These are phyloP conservation scores for Leccinum broughii DNA, from an alignment of 768 basidiomycete genomes.

Conservation along the genomic window DNA sequence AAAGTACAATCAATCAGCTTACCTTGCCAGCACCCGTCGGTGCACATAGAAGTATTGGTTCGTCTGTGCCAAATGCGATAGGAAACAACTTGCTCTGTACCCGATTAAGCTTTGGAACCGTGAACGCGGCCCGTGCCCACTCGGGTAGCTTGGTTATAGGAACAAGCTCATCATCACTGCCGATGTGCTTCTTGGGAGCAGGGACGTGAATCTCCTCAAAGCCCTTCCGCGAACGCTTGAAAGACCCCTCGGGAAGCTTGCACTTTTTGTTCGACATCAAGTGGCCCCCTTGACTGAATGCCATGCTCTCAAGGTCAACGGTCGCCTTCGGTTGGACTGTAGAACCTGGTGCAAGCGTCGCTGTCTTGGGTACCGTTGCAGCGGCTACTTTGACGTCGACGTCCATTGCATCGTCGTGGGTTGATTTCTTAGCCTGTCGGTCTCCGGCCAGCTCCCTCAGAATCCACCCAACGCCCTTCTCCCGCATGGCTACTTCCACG, in stretches of 20 bases:
- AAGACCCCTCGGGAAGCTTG: conserved; percentile 95
- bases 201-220: conserved; percentile 99
- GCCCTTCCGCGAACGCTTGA: conserved; percentile 95
- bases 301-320: conserved; percentile 90
- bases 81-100: conserved; percentile 89
- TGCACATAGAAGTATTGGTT: conserved; percentile 93
- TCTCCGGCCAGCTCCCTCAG: conserved; percentile 85
- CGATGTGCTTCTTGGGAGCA: conserved; percentile 77
- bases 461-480: conserved; percentile 97
- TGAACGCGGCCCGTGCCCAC: conserved; percentile 90
- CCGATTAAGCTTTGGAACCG: conserved; percentile 57
- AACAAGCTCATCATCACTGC: conserved; percentile 66
- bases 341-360: conserved; percentile 84
- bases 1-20: conserved; percentile 20
- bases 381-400: conserved; percentile 60
- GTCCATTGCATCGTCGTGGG: conserved; percentile 67
- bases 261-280: conserved; percentile 99
- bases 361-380: conserved; percentile 68
- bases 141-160: conserved; percentile 70
- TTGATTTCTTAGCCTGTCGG: conserved; percentile 55
- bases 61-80: conserved; percentile 39
- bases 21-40: conserved; percentile 99
- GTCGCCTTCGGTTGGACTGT: conserved; percentile 81
- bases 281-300: conserved; percentile 95
- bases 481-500: conserved; percentile 97